These are phyloP conservation scores for Kwoniella mangroviensis DNA, from an alignment of 768 basidiomycete species.

Conservation along the genomic window DNA sequence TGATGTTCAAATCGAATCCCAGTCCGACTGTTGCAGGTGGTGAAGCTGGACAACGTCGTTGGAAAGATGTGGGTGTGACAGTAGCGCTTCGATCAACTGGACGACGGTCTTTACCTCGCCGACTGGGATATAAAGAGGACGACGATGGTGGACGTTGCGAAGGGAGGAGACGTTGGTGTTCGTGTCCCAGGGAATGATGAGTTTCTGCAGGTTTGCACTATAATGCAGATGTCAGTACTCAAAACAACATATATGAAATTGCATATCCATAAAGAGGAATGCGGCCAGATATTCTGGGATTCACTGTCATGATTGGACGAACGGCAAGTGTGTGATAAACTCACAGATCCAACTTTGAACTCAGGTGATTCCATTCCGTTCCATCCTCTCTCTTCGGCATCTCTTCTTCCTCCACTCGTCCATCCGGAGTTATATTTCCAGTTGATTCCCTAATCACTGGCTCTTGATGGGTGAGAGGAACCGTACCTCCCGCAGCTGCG, in stretches of 20 bases:
- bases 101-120: not conserved
- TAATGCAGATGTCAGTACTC: too few relatives aligned
- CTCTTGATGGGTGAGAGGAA: conserved; percentile 24
- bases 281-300: not conserved
- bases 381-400: not conserved
- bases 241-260: not conserved
- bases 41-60: not conserved
- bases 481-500: conserved; percentile 48
- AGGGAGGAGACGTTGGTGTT: not conserved
- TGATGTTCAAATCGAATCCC: conserved; percentile 6
- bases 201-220: conserved; percentile 17
- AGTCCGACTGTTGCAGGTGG: conserved; percentile 10
- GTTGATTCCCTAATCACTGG: not conserved
- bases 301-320: not conserved
- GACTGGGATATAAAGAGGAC: not conserved
- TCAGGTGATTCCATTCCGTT: conserved; percentile 13
- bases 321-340: not conserved
- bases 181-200: conserved; percentile 18
- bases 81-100: conserved; percentile 9
- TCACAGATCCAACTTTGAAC: conserved; percentile 22
- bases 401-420: too few relatives aligned
- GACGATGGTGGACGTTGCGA: not conserved
- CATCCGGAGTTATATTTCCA: not conserved
- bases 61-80: conserved; percentile 1
- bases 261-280: not conserved